Percentiles rank a stretch among this genome's conserved stretches.
Conservation (phyloP, 2,329 filamentous ascomycete genomes). For the Ophiostoma populinum region DNA sequence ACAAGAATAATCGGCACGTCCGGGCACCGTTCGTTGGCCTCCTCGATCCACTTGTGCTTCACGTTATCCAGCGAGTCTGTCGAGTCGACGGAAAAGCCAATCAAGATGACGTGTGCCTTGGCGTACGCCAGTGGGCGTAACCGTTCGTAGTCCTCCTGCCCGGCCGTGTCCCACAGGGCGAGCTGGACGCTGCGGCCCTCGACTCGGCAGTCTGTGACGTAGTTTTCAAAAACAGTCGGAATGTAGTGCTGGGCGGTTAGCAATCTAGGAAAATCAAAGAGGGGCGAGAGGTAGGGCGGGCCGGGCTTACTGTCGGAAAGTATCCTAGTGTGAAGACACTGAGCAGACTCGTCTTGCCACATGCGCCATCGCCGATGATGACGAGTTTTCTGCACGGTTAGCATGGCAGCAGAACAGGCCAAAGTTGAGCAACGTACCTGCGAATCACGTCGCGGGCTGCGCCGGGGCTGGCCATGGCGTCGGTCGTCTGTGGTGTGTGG, state of each 20-base stretch:
- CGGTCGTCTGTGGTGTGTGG: not conserved
- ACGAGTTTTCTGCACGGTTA: conserved; percentile 60
- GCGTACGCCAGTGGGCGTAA: conserved; percentile 88
- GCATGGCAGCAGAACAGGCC: not conserved
- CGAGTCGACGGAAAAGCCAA: conserved; percentile 88
- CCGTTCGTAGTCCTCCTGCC: conserved; percentile 96
- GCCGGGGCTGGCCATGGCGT: conserved; percentile 18
- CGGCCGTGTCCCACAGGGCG: conserved; percentile 97
- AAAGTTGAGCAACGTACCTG: conserved; percentile 18
- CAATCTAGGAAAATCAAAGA: not conserved
- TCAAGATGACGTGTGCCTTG: conserved; percentile 91
- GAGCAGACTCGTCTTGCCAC: conserved; percentile 91
- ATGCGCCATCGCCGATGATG: conserved; percentile 93
- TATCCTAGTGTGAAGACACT: conserved; percentile 97
- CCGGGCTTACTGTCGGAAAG: conserved; percentile 69
- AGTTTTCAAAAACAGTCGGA: conserved; percentile 97
- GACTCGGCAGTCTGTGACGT: conserved; percentile 95
- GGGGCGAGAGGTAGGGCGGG: conserved; percentile 3
- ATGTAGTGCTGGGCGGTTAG: conserved; percentile 47
- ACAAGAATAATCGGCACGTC: conserved; percentile 90
- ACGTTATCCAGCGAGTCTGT: conserved; percentile 96
- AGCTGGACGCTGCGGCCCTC: conserved; percentile 98
- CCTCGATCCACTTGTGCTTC: conserved; percentile 97
- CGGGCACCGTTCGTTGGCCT: conserved; percentile 82
- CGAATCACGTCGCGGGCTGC: conserved; percentile 21